These are phyloP conservation scores for Saururus chinensis DNA, from an alignment of 164 flowering plant genomes.

Conservation along the genomic window DNA sequence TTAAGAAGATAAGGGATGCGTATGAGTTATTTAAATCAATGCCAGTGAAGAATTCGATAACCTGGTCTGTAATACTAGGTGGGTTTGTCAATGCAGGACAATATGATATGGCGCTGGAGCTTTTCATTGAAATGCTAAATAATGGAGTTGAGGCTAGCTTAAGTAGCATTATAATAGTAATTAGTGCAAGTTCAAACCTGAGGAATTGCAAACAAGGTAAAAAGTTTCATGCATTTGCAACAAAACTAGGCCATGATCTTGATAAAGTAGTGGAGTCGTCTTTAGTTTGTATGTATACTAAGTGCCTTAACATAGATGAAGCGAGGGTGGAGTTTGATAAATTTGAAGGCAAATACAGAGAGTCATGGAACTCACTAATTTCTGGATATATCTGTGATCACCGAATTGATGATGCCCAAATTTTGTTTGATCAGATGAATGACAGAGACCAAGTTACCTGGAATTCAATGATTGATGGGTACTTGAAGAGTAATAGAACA, in stretches of 20 bases:
- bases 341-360: no score
- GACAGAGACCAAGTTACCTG: background rate
- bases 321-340: conserved; percentile 7
- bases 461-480: conserved; percentile 4
- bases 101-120: no score
- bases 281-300: conserved; percentile 3
- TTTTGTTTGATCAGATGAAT: conserved; percentile 6
- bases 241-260: no score
- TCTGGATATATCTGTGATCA: conserved; percentile 3
- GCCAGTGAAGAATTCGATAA: background rate
- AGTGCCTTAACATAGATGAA: conserved; percentile 4
- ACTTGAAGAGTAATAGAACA: conserved; percentile 2
- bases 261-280: conserved; percentile 3
- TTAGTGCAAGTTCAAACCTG: conserved; percentile 6
- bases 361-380: conserved; percentile 7
- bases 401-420: conserved; percentile 2
- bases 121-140: no score
- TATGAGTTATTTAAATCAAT: conserved; percentile 3
- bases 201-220: conserved; percentile 1
- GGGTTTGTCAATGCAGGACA: no score
- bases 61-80: no score
- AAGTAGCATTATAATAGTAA: background rate
- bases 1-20: no score
- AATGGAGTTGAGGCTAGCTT: background rate
- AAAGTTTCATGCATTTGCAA: no score